Evolutionary conservation across 441 rosid genomes (phyloP), one percentile per base, ranked within the genome.

Genomic region (Gossypium gossypioides): DNA sequence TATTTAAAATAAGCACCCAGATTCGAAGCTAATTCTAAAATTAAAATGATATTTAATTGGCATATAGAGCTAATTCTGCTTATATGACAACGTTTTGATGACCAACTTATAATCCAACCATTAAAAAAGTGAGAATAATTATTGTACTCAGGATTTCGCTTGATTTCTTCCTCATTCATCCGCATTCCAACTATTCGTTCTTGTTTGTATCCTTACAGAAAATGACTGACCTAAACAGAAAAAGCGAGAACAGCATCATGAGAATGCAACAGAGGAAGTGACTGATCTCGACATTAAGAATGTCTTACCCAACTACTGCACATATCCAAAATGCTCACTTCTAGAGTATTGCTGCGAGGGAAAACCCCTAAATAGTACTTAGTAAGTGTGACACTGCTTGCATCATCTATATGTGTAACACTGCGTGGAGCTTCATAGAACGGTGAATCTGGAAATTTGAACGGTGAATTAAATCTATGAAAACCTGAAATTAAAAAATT

Each of bases 251-350:
- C 29, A 15, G 6, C 68, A 9, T 69, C 59, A 60, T 64, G 21
- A 73, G 22, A 25, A 68, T 15, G 51, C 18, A 61, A 13, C 24
- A 1, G 0, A 59, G n/a, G 40, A 61, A 21, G 48, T 15, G 51
- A 62, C 40, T 24, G 54, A 29, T 56, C 27, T 55, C 10, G 12
- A 52, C 9, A 66, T 76, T 64, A 60, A 58, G 71, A 74, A 64
- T 19, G 18, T 54, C 91, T 68, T 80, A 90, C 98, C 98, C 96
- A 91, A 88, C 97, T 90, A 84, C 97, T 88, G 81, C 97, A 94
- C 89, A 89, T 85, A 80, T 93, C 97, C 4, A 93, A 86, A 71
- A 94, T 86, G 86, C 91, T 85, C 46, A 83, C 81, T 80, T 91
- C 96, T 4, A 91, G 92, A 60, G 91, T 87, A 65, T 84, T 78